A percentile compares a stretch with the other conserved stretches of the same genome.
These are phyloP conservation scores for Linnemannia exigua DNA, from an alignment of 192 early-diverging fungal genomes.

Conservation along the genomic window DNA sequence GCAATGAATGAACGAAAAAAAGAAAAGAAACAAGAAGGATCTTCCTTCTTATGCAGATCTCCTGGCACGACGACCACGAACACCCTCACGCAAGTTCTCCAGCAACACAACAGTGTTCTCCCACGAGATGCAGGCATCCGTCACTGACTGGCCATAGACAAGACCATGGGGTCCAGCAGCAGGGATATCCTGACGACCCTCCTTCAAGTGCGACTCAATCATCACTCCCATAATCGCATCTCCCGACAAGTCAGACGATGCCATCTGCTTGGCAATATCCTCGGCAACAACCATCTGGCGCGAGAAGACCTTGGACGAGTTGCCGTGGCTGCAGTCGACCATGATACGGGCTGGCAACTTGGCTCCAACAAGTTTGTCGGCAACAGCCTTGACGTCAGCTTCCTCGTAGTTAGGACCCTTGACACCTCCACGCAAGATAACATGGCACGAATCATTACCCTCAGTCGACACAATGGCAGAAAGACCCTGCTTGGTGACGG, in stretches of 20 bases:
- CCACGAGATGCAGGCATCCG: constrained; percentile 96
- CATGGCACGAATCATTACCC: constrained; percentile 94
- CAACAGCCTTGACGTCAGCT: constrained; percentile 71
- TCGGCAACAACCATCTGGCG: constrained; percentile 88
- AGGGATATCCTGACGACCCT: constrained; percentile 88
- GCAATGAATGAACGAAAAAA: not conserved
- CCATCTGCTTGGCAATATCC: constrained; percentile 68
- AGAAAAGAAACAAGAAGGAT: not conserved
- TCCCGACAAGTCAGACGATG: constrained; percentile 71
- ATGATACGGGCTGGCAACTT: constrained; percentile 77
- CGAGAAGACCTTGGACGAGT: constrained; percentile 88
- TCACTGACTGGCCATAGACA: constrained; percentile 90
- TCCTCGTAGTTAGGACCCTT: constrained; percentile 93
- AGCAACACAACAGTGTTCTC: constrained; percentile 87
- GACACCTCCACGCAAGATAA: constrained; percentile 92
- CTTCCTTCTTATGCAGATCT: constrained; percentile 44
- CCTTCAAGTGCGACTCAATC: constrained; percentile 94
- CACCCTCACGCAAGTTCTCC: constrained; percentile 79
- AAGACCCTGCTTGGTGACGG: constrained; percentile 88
- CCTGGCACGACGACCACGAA: constrained; percentile 72
- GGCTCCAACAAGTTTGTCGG: constrained; percentile 71
- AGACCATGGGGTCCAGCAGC: constrained; percentile 78
- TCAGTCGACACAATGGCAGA: constrained; percentile 87
- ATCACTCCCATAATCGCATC: constrained; percentile 93
- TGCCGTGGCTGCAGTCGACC: constrained; percentile 98